A percentile compares a stretch with the other conserved stretches of the same genome.
These are phyloP conservation scores for Fusarium sp. DNA, from an alignment of 2,329 filamentous ascomycete species.

Conservation along the genomic window DNA sequence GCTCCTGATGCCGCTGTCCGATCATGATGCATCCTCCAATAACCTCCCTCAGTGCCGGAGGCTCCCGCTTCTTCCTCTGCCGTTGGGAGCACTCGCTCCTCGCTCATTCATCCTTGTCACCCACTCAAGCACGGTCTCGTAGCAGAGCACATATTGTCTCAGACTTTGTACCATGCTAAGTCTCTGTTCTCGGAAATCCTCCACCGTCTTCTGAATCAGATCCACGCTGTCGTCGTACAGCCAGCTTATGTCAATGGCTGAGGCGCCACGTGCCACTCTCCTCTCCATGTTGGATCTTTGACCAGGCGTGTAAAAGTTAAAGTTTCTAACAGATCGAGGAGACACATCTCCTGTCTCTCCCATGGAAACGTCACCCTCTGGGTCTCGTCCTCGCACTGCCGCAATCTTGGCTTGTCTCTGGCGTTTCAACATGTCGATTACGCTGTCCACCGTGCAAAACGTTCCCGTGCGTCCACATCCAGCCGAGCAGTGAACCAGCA, in stretches of 20 bases:
- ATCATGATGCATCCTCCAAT: constrained; percentile 26
- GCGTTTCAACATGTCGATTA: constrained; percentile 96
- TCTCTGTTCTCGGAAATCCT: constrained; percentile 88
- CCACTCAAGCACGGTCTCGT: constrained; percentile 95
- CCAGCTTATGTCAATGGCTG: constrained; percentile 68
- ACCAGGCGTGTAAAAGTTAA: constrained; percentile 35
- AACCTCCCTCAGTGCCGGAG: constrained; percentile 41
- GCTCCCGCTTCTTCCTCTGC: constrained; percentile 48
- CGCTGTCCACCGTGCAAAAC: constrained; percentile 95
- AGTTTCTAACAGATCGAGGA: constrained; percentile 40
- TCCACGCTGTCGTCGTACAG: constrained; percentile 78
- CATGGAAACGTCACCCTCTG: constrained; percentile 63
- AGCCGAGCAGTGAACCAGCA: constrained; percentile 95
- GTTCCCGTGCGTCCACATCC: constrained; percentile 96
- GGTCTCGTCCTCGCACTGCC: constrained; percentile 31
- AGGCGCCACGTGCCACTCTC: constrained; percentile 10
- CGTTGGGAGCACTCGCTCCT: constrained; percentile 26
- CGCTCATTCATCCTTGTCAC: constrained; percentile 63
- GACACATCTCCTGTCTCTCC: constrained; percentile 46
- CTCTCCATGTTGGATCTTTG: constrained; percentile 31
- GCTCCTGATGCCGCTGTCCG: constrained; percentile 25
- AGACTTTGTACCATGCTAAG: constrained; percentile 97
- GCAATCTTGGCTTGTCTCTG: constrained; percentile 64
- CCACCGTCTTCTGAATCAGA: constrained; percentile 86
- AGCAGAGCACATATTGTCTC: constrained; percentile 94